These are phyloP conservation scores for Glycine soja DNA, from an alignment of 306 rosid species.

Conservation along the genomic window DNA sequence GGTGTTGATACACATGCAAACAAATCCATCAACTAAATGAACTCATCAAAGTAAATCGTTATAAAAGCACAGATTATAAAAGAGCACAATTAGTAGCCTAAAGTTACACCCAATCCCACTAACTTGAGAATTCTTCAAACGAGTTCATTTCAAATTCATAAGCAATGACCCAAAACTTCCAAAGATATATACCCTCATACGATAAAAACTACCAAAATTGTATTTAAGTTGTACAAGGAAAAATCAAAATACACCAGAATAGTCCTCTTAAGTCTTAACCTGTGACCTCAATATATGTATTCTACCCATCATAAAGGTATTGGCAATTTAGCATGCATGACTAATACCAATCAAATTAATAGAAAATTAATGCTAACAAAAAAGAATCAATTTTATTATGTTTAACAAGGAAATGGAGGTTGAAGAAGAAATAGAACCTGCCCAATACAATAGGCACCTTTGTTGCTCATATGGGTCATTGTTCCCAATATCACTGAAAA, in stretches of 20 bases:
- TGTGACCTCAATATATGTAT: not conserved
- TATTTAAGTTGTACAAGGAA: not conserved
- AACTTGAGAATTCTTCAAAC: not conserved
- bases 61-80: not conserved
- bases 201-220: not conserved
- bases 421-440: slow-evolving; percentile 51
- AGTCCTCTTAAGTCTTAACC: not conserved
- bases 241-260: not conserved
- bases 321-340: not conserved
- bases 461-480: slow-evolving; percentile 58
- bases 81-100: not conserved
- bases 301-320: not conserved
- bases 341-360: not conserved
- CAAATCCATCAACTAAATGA: slow-evolving; percentile 28
- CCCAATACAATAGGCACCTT: slow-evolving; percentile 66
- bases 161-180: slow-evolving; percentile 10
- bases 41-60: slow-evolving; percentile 1
- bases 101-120: slow-evolving; percentile 8
- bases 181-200: not conserved
- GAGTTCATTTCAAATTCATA: slow-evolving; percentile 5
- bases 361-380: slow-evolving; percentile 6
- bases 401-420: slow-evolving; percentile 1
- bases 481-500: slow-evolving; percentile 23
- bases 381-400: not conserved
- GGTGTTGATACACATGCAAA: not conserved